Evolutionary conservation across 2,329 filamentous ascomycete species (phyloP), one percentile per base, ranked within the genome.

Genomic region (Colletotrichum gloeosporioides): DNA sequence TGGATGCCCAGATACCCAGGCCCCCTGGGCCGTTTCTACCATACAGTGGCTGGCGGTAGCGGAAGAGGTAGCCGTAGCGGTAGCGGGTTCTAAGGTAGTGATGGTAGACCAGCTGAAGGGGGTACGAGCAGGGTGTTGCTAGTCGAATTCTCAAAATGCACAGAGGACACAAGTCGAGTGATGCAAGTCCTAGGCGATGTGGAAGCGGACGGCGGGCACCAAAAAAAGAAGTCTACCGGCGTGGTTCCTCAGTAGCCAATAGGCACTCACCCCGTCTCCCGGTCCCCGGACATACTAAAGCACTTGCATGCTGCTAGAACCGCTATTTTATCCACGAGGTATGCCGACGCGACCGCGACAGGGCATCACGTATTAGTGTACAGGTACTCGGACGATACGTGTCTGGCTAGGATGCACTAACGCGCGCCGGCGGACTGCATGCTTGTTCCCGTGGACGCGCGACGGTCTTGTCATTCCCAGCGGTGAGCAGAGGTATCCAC

Each of bases 311-410:
- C 10, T 32, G 15, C 57, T 22, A 31, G 57, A 12, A 31, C 16
- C 39, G 18, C 10, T 12, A 16, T n/a, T 9, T 15, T 34, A 13
- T n/a, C 34, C 36, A 44, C 36, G 36, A 44, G 36, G 36, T 18
- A 44, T n/a, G n/a, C 36, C 16, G 36, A 44, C 36, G 16, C 36
- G 36, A 44, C 36, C 25, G 57, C 29, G 29, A 61, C 57, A 61
- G 57, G 57, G 16, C 27, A 61, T 18, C 18, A 22, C 32, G 68
- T 12, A 39, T 29, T 36, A n/a, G 29, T n/a, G 31, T 18, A 34
- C 57, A n/a, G 72, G 53, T 71, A 75, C 72, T 73, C 39, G 31
- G 44, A n/a, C 13, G 18, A 70, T 73, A 73, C 71, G 66, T 73
- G 59, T 69, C 57, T 64, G 3, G 57, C n/a, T 15, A 32, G 49